Evolutionary conservation across 257 asterid species (phyloP).

Genomic region (Penstemon newberryi): DNA sequence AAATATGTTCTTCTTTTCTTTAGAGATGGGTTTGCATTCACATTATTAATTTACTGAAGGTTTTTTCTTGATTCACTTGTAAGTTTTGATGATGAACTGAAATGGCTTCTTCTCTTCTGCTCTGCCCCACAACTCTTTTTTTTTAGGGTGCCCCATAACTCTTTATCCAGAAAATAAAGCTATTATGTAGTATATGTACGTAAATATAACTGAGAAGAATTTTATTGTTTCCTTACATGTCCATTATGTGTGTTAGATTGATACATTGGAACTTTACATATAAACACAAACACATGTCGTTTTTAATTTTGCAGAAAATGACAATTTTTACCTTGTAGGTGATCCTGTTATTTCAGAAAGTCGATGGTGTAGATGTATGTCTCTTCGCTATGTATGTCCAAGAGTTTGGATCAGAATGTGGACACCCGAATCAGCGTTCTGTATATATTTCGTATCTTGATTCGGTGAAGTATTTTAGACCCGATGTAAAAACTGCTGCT

Average conservation of each 20-base stretch:
- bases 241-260: background rate
- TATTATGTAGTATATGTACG: background rate
- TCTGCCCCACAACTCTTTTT: background rate
- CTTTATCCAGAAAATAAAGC: background rate
- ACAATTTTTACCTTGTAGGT: constrained; percentile 45
- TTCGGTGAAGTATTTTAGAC: constrained; percentile 71
- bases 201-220: no score
- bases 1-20: constrained; percentile 1
- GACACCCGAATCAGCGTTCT: constrained; percentile 63
- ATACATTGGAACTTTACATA: constrained; percentile 2
- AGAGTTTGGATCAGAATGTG: constrained; percentile 77
- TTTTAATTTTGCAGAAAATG: constrained; percentile 13
- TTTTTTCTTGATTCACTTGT: constrained; percentile 19
- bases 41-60: constrained; percentile 5
- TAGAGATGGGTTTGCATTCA: constrained; percentile 2
- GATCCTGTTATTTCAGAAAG: constrained; percentile 70
- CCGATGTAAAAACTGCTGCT: constrained; percentile 49
- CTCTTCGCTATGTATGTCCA: constrained; percentile 77
- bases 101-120: background rate
- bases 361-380: constrained; percentile 75
- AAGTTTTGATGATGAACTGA: background rate
- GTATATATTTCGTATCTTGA: constrained; percentile 78
- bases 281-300: background rate
- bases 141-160: background rate
- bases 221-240: no score